Base-by-base conservation (phyloP, 305 asterid genomes). In the Petunia hybrid region DNA sequence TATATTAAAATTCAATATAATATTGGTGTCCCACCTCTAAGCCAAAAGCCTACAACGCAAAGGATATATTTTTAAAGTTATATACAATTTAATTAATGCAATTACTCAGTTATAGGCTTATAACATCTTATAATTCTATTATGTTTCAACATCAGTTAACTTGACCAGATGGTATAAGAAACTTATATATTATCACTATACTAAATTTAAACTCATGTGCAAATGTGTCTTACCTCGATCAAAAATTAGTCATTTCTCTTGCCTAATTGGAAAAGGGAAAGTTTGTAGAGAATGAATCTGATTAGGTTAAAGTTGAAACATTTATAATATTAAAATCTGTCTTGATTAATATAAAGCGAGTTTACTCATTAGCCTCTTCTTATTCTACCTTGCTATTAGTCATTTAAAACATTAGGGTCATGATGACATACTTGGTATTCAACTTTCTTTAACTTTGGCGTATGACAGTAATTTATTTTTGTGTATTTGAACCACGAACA, bases 231-330 rank as follows among this genome's bases (percentile, higher is more conserved):
- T 35, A 3, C 3, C 1, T 45, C 45, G 16, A 71, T 71, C 22
- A 14, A 40, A 42, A 68, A n/a, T 68, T 68, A 67, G 55, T 3
- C 13, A 42, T 70, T n/a, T 48, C 8, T 69, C 13, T 43, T 12
- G 35, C 40, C 13, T 71, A 71, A 35, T 71, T 71, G 7, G 46
- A 71, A 71, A 71, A 48, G 13, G 13, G 2, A 48, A 71, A 46
- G 62, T 31, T 48, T 51, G 45, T 46, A 71, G 77, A 5, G 62
- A 71, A 71, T 71, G 41, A 43, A 68, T 16, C 42, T 31, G 5
- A 70, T 70, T 2, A 70, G 77, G 77, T 45, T 45, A 70, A 70
- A 70, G 60, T 22, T 45, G 60, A 45, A 9, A 70, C 60, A 45
- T 22, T 69, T 42, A 1, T 69, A 45, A 70, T 70, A 45, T 70